Conservation (phyloP, 148 eudicot genomes). For the Persicaria maculosa region DNA sequence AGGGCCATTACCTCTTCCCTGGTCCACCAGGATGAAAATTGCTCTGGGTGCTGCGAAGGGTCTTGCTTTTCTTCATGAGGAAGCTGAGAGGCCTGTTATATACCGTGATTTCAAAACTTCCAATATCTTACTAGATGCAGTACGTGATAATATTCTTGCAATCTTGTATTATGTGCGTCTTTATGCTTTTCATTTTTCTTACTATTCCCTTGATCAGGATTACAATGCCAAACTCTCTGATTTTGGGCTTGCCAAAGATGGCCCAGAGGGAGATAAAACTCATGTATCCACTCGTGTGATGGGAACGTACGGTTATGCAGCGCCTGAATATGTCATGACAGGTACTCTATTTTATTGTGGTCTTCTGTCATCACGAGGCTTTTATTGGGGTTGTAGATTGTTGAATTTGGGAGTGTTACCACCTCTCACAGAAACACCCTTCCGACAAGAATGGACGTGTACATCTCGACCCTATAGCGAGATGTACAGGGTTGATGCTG, state of each 20-base stretch:
- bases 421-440: background rate
- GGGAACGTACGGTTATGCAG: background rate
- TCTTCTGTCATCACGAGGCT: too few relatives aligned
- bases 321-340: slow-evolving; percentile 36
- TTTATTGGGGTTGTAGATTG: background rate
- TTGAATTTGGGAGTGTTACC: background rate
- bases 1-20: slow-evolving; percentile 92
- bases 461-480: too few relatives aligned
- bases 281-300: slow-evolving; percentile 13
- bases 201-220: slow-evolving; percentile 20
- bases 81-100: slow-evolving; percentile 86
- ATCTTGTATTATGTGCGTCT: background rate
- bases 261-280: slow-evolving; percentile 9
- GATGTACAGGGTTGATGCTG: too few relatives aligned
- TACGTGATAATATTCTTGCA: slow-evolving; percentile 27
- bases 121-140: slow-evolving; percentile 89
- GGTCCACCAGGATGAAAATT: slow-evolving; percentile 94
- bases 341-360: slow-evolving; percentile 20
- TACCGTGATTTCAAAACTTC: slow-evolving; percentile 98
- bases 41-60: slow-evolving; percentile 91
- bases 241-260: slow-evolving; percentile 14
- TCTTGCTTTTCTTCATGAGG: slow-evolving; percentile 96
- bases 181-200: slow-evolving; percentile 12
- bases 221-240: slow-evolving; percentile 12
- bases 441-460: too few relatives aligned